A percentile compares a stretch with the other conserved stretches of the same genome.
phyloP scores from a whole-genome alignment of 345 rosid species.

The Erucastrum elatum region DNA sequence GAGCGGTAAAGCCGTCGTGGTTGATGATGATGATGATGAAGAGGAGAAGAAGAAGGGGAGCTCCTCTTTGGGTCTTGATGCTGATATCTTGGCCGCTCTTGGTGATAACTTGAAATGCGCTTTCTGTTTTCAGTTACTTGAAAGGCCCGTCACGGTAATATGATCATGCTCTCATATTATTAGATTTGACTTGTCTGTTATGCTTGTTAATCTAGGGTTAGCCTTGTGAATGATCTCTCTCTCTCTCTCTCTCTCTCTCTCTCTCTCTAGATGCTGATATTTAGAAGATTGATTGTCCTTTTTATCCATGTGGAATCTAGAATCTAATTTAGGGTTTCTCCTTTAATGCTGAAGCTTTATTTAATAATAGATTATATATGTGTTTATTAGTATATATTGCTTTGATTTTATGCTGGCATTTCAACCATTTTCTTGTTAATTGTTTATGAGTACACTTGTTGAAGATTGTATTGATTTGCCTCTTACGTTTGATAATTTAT shows the following conservation, averaged over 20 bases:
- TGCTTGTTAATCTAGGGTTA: neutral
- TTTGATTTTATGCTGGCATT: neutral
- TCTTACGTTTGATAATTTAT: neutral
- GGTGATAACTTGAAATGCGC: conserved; percentile 54
- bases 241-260: no score
- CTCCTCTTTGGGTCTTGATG: neutral
- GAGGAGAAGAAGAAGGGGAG: conserved; percentile 20
- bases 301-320: no score
- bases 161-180: conserved; percentile 10
- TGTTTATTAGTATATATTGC: neutral
- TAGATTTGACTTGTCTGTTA: neutral
- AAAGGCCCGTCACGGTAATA: conserved; percentile 70
- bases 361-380: neutral
- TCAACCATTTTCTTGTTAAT: neutral
- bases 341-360: neutral
- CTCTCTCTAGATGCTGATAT: no score
- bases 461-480: neutral
- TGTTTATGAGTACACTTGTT: neutral
- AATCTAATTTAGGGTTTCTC: neutral
- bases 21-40: neutral
- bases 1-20: conserved; percentile 41
- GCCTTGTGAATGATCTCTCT: neutral
- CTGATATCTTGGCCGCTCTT: conserved; percentile 38
- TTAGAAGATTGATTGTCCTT: no score
- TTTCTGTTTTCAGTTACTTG: conserved; percentile 63